These are phyloP conservation scores for Lactifluus pinguis DNA, from an alignment of 768 basidiomycete genomes.

Conservation along the genomic window DNA sequence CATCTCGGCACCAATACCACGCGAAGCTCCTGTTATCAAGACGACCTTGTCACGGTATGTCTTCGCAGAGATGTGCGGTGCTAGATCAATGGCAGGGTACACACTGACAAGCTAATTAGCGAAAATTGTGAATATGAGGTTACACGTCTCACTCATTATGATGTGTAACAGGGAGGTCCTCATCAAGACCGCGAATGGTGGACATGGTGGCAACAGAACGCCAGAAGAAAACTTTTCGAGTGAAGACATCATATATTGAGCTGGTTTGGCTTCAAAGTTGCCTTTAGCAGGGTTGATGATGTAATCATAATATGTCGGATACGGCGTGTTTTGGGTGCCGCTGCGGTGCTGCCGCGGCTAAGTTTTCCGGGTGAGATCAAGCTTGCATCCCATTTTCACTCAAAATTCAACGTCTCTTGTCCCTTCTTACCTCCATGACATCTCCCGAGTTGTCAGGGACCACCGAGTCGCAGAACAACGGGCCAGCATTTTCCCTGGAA, in stretches of 20 bases:
- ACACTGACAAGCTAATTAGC: background rate
- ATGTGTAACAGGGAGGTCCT: background rate
- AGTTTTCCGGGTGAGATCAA: no score
- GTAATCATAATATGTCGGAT: background rate
- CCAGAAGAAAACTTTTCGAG: no score
- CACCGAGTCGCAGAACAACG: conserved; percentile 7
- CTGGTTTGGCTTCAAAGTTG: no score
- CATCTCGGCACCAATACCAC: conserved; percentile 19
- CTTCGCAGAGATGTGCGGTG: background rate
- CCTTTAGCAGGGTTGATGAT: background rate
- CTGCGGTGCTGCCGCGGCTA: background rate
- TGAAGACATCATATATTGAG: no score
- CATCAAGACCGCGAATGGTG: no score
- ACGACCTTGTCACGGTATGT: conserved; percentile 15
- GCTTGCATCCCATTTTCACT: background rate
- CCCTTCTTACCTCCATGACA: background rate
- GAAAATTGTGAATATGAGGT: background rate
- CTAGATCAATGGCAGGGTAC: conserved; percentile 6
- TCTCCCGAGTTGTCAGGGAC: conserved; percentile 5
- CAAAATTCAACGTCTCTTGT: conserved; percentile 6
- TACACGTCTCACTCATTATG: background rate
- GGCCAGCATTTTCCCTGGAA: conserved; percentile 45
- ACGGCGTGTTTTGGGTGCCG: background rate
- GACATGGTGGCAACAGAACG: no score
- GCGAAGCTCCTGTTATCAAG: conserved; percentile 18